Percentiles rank a stretch among this genome's conserved stretches.
Evolutionary conservation across 495 filamentous ascomycete species (phyloP).

Genomic region (Bacidia rubella): DNA sequence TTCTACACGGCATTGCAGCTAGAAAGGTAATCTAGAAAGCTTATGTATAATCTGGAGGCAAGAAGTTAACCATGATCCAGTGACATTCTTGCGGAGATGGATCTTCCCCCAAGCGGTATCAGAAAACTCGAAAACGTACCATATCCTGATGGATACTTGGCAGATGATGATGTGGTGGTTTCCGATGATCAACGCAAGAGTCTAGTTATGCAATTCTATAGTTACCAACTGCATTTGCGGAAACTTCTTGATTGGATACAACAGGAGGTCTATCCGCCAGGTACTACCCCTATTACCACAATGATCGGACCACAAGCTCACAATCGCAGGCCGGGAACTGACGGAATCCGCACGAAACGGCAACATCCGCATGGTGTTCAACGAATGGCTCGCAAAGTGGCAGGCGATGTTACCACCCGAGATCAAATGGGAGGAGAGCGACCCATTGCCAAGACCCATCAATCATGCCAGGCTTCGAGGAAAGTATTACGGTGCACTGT

Average conservation of each 20-base stretch:
- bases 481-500: conserved; percentile 85
- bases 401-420: conserved; percentile 26
- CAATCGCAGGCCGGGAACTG: conserved; percentile 13
- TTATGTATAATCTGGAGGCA: not conserved
- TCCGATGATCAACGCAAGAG: conserved; percentile 27
- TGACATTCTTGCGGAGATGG: conserved; percentile 84
- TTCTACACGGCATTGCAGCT: conserved; percentile 64
- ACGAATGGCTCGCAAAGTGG: conserved; percentile 32
- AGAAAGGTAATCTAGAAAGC: conserved; percentile 54
- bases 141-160: conserved; percentile 16
- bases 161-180: conserved; percentile 10
- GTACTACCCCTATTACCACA: conserved; percentile 13
- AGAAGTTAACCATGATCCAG: conserved; percentile 26
- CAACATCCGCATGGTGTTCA: conserved; percentile 23
- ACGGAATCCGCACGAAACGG: conserved; percentile 4
- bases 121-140: conserved; percentile 30
- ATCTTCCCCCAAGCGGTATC: conserved; percentile 66
- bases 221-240: conserved; percentile 71
- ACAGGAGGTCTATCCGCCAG: conserved; percentile 43
- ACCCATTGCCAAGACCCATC: conserved; percentile 60
- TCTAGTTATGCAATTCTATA: conserved; percentile 55
- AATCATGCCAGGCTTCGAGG: conserved; percentile 74
- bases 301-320: conserved; percentile 7
- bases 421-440: conserved; percentile 53
- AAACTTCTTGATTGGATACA: conserved; percentile 78